Conservation (phyloP, 1,139 yeast genomes). For the Sugiyamaella castrensis region DNA sequence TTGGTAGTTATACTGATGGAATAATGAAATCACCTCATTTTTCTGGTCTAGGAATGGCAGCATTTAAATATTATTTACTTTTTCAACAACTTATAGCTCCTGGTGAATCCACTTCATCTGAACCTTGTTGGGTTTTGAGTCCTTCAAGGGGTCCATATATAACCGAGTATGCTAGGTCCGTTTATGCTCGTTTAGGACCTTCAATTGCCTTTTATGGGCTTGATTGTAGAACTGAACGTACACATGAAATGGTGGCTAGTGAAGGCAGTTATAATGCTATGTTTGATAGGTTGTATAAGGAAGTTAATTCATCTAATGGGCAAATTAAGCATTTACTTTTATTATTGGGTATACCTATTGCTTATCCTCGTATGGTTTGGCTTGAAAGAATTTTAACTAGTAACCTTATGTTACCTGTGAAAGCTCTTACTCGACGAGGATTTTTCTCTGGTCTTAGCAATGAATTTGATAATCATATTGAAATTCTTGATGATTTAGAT, state of each 20-base stretch:
- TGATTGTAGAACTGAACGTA: conserved; percentile 92
- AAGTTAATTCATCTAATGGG: conserved; percentile 48
- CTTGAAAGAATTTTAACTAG: conserved; percentile 65
- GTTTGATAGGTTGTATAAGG: conserved; percentile 59
- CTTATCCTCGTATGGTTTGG: conserved; percentile 92
- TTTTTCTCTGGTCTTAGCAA: conserved; percentile 61
- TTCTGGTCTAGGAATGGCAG: conserved; percentile 66
- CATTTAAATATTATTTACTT: conserved; percentile 81
- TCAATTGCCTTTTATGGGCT: conserved; percentile 70
- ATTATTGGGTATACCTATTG: conserved; percentile 89
- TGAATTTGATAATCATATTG: conserved; percentile 88
- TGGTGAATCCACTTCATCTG: conserved; percentile 39
- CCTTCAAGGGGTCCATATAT: conserved; percentile 61
- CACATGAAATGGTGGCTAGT: conserved; percentile 55
- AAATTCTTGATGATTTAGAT: conserved; percentile 84
- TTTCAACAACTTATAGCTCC: conserved; percentile 80
- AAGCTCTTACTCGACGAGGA: conserved; percentile 66
- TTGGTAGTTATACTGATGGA: conserved; percentile 74
- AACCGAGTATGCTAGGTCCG: conserved; percentile 59
- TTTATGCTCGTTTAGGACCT: conserved; percentile 70
- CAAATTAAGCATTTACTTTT: conserved; percentile 72
- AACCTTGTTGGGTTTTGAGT: conserved; percentile 38
- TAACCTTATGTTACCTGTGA: conserved; percentile 58
- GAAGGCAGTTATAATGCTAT: conserved; percentile 54
- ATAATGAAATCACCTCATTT: conserved; percentile 75